phyloP scores from a whole-genome alignment of 1,284 basidiomycete genomes.

The Apiotrichum akiyoshidainum region DNA sequence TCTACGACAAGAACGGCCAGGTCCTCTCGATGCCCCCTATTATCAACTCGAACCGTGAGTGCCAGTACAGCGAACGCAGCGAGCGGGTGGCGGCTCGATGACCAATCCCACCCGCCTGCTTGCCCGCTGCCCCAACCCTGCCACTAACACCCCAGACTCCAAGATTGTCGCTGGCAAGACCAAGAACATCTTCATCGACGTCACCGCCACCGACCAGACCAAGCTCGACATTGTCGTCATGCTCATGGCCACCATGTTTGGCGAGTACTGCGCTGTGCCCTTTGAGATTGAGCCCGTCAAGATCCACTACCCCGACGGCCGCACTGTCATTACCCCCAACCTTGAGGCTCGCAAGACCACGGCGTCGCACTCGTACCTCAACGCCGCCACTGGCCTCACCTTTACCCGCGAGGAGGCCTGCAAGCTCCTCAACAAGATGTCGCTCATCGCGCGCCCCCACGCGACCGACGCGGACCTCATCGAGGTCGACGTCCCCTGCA shows the following conservation, averaged over 20 bases:
- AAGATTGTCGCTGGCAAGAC: conserved; percentile 91
- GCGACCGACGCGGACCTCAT: conserved; percentile 59
- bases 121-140: too few relatives aligned
- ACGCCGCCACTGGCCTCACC: conserved; percentile 85
- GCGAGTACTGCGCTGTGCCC: conserved; percentile 88
- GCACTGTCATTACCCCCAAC: conserved; percentile 73
- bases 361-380: conserved; percentile 88
- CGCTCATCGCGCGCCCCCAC: conserved; percentile 55
- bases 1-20: conserved; percentile 81
- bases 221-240: conserved; percentile 94
- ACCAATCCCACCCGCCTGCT: too few relatives aligned
- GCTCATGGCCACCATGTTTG: conserved; percentile 94
- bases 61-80: not conserved
- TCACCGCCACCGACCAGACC: conserved; percentile 96
- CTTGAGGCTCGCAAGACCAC: conserved; percentile 67
- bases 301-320: conserved; percentile 73
- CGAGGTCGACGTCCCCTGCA: conserved; percentile 75
- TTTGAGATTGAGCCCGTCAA: conserved; percentile 86
- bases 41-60: conserved; percentile 80
- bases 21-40: conserved; percentile 98
- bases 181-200: conserved; percentile 91
- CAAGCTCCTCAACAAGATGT: conserved; percentile 46
- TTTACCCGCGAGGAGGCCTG: conserved; percentile 53
- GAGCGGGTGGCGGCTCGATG: too few relatives aligned
- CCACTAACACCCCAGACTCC: conserved; percentile 58